Conservation (phyloP, 768 basidiomycete species). For the Pleurotus tuoliensis region DNA sequence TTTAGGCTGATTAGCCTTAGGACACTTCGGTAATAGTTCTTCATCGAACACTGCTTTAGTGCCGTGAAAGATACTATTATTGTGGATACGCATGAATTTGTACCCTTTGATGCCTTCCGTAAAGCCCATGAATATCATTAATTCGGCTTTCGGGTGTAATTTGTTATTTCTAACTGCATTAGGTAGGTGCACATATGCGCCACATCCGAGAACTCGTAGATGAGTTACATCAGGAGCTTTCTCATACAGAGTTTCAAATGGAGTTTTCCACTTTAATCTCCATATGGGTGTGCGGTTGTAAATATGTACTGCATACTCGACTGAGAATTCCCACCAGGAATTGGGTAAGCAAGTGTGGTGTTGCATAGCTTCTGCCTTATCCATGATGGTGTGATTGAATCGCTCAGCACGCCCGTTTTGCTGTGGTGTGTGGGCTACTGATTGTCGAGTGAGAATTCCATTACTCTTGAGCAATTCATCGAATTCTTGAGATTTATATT, state of each 20-base stretch:
- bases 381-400: slow-evolving; percentile 19
- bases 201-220: no score
- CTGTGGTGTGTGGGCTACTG: slow-evolving; percentile 16
- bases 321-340: no score
- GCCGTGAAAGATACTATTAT: background rate
- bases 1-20: background rate
- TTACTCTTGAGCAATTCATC: slow-evolving; percentile 1
- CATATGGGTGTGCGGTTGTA: no score
- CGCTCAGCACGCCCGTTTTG: slow-evolving; percentile 29
- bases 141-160: background rate
- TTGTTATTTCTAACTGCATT: background rate
- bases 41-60: background rate
- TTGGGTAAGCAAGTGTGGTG: background rate
- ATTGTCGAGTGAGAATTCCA: slow-evolving; percentile 18
- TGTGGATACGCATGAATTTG: background rate
- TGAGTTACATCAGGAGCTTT: no score
- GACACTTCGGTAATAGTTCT: background rate
- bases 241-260: no score
- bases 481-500: slow-evolving; percentile 11
- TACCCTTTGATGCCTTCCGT: background rate
- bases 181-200: no score
- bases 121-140: background rate
- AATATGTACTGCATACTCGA: no score
- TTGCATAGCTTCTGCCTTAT: slow-evolving; percentile 20
- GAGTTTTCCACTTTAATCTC: no score